A percentile compares a stretch with the other conserved stretches of the same genome.
Evolutionary conservation across 345 rosid genomes (phyloP).

Genomic region (Gossypium rotundifolium): DNA sequence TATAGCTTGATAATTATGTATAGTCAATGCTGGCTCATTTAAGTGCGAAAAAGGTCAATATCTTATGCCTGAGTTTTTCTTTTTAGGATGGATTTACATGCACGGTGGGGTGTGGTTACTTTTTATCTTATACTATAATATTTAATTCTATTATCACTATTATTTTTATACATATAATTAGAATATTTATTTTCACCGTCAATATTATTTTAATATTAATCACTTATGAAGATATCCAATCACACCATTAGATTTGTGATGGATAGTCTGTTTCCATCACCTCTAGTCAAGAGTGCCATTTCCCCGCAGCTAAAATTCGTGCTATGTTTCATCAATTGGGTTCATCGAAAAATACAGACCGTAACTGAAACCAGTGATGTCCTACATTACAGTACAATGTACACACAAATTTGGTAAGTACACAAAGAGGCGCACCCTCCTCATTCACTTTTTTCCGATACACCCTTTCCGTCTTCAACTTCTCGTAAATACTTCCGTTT

Average conservation of each 20-base stretch:
- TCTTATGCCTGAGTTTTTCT: no score
- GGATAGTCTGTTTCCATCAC: background rate
- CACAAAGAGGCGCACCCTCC: background rate
- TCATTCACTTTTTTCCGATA: slow-evolving; percentile 20
- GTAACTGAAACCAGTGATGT: background rate
- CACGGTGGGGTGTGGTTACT: rapidly evolving
- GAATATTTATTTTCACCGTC: rapidly evolving
- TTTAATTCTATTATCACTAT: rapidly evolving
- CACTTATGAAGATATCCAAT: no score
- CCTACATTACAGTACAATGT: background rate
- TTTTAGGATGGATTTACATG: no score
- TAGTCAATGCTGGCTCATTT: no score
- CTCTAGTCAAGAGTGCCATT: background rate
- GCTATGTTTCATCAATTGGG: background rate
- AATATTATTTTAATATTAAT: no score
- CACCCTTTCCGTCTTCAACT: background rate
- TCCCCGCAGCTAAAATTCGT: background rate
- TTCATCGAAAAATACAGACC: background rate
- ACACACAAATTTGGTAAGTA: background rate
- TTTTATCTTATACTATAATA: no score
- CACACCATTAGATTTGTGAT: no score
- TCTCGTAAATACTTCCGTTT: background rate
- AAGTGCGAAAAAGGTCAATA: no score
- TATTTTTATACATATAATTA: no score
- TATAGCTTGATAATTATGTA: no score